These are phyloP conservation scores for Vigna unguiculata DNA, from an alignment of 306 rosid species.

Conservation along the genomic window DNA sequence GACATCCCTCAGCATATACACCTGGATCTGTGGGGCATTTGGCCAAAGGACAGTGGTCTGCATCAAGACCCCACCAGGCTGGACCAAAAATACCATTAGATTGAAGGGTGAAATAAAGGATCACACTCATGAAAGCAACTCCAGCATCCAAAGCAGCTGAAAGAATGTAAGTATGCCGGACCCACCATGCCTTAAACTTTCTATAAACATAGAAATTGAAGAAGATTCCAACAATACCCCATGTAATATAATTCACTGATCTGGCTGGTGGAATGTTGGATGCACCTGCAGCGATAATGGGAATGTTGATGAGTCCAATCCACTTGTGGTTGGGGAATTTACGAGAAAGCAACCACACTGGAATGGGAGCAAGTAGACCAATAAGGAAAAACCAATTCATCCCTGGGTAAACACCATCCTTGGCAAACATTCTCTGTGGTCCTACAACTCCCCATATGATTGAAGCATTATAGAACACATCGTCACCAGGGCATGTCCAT, in stretches of 20 bases:
- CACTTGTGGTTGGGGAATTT: constrained; percentile 60
- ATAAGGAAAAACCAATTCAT: constrained; percentile 78
- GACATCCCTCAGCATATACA: constrained; percentile 59
- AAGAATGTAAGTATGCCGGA: constrained; percentile 67
- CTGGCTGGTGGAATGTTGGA: constrained; percentile 50
- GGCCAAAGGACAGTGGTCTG: constrained; percentile 66
- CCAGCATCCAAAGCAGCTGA: constrained; percentile 87
- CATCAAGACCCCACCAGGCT: constrained; percentile 67
- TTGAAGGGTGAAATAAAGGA: constrained; percentile 67
- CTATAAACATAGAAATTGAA: constrained; percentile 63
- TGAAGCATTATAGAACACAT: constrained; percentile 80
- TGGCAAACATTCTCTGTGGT: constrained; percentile 65
- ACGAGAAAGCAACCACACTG: constrained; percentile 54
- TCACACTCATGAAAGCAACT: constrained; percentile 61
- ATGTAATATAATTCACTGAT: constrained; percentile 56
- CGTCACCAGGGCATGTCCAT: constrained; percentile 78
- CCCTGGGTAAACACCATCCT: constrained; percentile 54
- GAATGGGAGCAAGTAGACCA: constrained; percentile 64
- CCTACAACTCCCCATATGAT: constrained; percentile 88
- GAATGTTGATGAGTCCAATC: constrained; percentile 66
- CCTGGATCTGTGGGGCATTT: constrained; percentile 81
- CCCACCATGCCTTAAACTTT: constrained; percentile 71
- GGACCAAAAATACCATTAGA: constrained; percentile 52
- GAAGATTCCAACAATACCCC: constrained; percentile 71
- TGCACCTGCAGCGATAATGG: constrained; percentile 55